Conservation (phyloP, 2,329 filamentous ascomycete genomes). For the Ophiostoma piceae region DNA sequence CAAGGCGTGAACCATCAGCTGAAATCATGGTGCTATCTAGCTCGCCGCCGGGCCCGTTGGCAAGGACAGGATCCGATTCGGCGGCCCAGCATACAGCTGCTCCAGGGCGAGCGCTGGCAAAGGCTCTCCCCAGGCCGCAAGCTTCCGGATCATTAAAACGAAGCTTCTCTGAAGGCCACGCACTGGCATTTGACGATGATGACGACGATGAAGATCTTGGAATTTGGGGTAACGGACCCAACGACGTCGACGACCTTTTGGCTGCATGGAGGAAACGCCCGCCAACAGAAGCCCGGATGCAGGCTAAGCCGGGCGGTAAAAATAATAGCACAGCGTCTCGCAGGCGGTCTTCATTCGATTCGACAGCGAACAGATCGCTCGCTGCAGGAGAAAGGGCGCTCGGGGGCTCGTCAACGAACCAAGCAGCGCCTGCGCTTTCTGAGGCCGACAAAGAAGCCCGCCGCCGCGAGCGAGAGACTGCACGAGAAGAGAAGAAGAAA, state of each 20-base stretch:
- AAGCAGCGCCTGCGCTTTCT: conserved; percentile 21
- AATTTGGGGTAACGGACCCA: neutral
- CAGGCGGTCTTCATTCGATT: neutral
- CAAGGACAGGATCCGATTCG: neutral
- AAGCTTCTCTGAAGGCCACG: conserved; percentile 21
- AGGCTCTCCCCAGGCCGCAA: neutral
- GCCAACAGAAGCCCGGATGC: neutral
- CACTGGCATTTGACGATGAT: conserved; percentile 20
- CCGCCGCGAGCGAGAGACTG: conserved; percentile 27
- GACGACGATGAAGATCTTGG: conserved; percentile 23
- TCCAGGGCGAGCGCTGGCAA: neutral
- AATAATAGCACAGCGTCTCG: neutral
- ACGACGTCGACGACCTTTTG: conserved; percentile 1
- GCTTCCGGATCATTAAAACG: conserved; percentile 11
- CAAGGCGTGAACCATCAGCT: neutral
- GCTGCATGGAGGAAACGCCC: neutral
- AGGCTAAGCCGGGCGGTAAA: neutral
- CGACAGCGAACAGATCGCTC: neutral
- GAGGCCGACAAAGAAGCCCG: conserved; percentile 25
- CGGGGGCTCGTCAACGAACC: neutral
- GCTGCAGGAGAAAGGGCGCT: neutral
- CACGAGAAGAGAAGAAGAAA: conserved; percentile 42
- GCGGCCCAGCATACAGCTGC: neutral
- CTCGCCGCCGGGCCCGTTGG: neutral
- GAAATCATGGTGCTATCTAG: conserved; percentile 15